Base-by-base conservation (phyloP, 768 basidiomycete genomes). In the Gymnopilus dilepis region DNA sequence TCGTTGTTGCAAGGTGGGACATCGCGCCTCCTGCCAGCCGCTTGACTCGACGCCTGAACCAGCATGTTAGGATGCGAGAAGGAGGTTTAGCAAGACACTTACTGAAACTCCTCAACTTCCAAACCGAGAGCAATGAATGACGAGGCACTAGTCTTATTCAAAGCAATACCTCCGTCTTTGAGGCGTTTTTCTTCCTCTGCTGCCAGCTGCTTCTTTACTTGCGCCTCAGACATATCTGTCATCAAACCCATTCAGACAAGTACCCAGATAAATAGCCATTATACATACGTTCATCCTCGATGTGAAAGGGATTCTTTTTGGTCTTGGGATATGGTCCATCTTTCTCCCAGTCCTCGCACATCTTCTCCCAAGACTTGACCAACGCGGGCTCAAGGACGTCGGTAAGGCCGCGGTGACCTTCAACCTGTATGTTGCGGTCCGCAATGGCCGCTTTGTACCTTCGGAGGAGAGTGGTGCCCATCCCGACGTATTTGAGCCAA, bases 91-190 rank as follows among this genome's bases (percentile, higher is more conserved):
- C n/a, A n/a, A n/a, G n/a, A n/a, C n/a, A n/a, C n/a, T n/a, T 64
- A 68, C 67, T 66, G 65, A n/a, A 42, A 24, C 1, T 66, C 62
- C 41, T 69, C 66, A 22, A 69, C n/a, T 19, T 66, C 65, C 31
- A 70, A 30, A 9, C 56, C 69, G 21, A 66, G 41, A 9, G 56
- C 40, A 33, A 70, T 17, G 38, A 70, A 70, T 6, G 33, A 24
- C 9, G 47, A 17, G 7, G 62, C 55, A 45, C 51, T 64, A 21
- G 59, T 62, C 6, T 17, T 8, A 51, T 62, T 54, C 40, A 58
- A 30, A 15, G 51, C 11, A 56, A 6, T 21, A 33, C 38, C 38
- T 4, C 38, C 38, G 12, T 40, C n/a, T 11, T 11, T n/a, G n/a
- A 40, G 38, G 12, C 38, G 38, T 13, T 6, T 40, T 40, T 40